Evolutionary conservation across 768 basidiomycete species (phyloP), one percentile per base, ranked within the genome.

Genomic region (Dendrothele bispora): DNA sequence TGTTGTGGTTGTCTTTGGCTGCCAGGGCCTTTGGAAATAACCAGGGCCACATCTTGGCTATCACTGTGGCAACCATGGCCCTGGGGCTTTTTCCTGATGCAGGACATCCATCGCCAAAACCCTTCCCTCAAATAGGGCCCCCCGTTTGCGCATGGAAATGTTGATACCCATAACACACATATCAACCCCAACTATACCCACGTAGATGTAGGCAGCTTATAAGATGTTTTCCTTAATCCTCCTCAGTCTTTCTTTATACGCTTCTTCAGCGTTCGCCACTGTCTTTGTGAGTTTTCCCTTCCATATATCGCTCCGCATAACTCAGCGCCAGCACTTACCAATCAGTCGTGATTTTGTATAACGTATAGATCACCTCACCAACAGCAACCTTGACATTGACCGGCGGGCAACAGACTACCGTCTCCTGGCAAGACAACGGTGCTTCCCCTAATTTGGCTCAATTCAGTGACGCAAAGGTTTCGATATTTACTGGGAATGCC

Each of bases 401-500:
- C 12, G 83, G 69, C 43, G 84, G 84, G 4, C 65, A 79, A 53
- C 46, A 51, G 11, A 67, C 71, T 12, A 74, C 70, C 10, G 57
- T 90, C 43, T 60, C 46, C 29, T 91, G 88, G 88, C 60, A 74
- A 51, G 87, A 89, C 37, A 68, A 76, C 48, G 71, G 72, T 42
- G 40, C 21, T 0, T 2, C 66, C 2, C 85, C 88, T 4, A 41
- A 66, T 20, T 71, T 89, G 36, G 43, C 63, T 12, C 46, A 69
- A 4, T 84, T 84, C 27, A 84, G 86, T 5, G 52, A 57, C 22
- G 63, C 74, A 7, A 68, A 61, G 38, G 66, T 88, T 35, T 77
- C 73, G 26, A 74, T 91, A 63, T 89, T 80, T 53, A 75, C 65
- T 42, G 88, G 88, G 34, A 87, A 78, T 59, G 65, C 73, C 26